phyloP scores from a whole-genome alignment of 2,329 filamentous ascomycete genomes.

The Graphium sp. region DNA sequence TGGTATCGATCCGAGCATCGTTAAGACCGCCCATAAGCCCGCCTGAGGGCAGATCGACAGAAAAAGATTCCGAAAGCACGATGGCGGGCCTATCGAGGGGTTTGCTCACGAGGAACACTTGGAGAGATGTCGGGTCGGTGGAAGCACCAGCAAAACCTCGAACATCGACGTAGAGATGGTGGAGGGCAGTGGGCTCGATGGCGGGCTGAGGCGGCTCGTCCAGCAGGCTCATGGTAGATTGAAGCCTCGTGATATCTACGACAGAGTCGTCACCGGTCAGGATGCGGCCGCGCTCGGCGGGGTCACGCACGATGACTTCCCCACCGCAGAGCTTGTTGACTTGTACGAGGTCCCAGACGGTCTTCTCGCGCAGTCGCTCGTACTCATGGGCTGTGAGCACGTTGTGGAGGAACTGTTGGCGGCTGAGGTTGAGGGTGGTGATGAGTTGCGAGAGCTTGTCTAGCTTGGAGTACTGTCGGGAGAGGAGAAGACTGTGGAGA shows the following conservation, averaged over 20 bases:
- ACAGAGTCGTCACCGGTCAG: conserved; percentile 87
- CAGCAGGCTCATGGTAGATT: conserved; percentile 90
- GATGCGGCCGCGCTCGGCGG: conserved; percentile 64
- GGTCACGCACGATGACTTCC: conserved; percentile 89
- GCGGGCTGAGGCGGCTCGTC: conserved; percentile 59
- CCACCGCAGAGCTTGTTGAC: conserved; percentile 90
- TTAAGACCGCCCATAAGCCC: conserved; percentile 53
- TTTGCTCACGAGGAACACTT: conserved; percentile 63
- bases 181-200: conserved; percentile 53
- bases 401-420: conserved; percentile 84
- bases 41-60: conserved; percentile 58
- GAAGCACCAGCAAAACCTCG: conserved; percentile 66
- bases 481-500: conserved; percentile 76
- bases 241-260: conserved; percentile 75
- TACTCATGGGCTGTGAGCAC: conserved; percentile 82
- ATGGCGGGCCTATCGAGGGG: conserved; percentile 42
- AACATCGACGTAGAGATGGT: conserved; percentile 72
- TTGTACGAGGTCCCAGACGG: conserved; percentile 85
- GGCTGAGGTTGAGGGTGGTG: conserved; percentile 63
- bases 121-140: conserved; percentile 58
- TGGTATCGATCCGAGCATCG: conserved; percentile 53
- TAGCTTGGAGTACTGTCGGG: conserved; percentile 63
- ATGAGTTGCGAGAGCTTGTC: conserved; percentile 72
- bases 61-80: conserved; percentile 69
- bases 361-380: conserved; percentile 63